Evolutionary conservation across 2,329 filamentous ascomycete genomes (phyloP).

Genomic region (Colletotrichum liaoningense): DNA sequence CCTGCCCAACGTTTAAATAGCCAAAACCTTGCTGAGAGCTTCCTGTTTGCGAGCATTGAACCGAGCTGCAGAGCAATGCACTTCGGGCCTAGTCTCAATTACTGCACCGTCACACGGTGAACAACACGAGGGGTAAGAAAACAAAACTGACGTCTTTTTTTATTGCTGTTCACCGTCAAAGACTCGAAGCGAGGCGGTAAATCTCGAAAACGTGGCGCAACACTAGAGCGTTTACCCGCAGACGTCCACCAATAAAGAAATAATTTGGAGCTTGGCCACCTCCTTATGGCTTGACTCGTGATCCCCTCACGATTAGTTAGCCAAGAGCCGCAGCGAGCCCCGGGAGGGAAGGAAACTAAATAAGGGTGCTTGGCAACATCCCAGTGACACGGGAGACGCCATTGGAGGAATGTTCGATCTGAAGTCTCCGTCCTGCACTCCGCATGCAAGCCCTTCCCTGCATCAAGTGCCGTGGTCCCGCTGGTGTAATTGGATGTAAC

Average conservation of each 20-base stretch:
- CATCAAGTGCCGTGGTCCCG: constrained; percentile 6
- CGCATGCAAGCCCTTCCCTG: constrained; percentile 10
- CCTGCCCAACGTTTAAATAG: neutral
- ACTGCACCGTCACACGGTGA: neutral
- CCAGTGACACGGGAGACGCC: neutral
- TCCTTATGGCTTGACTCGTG: constrained; percentile 4
- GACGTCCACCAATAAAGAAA: constrained; percentile 8
- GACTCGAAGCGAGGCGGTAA: neutral
- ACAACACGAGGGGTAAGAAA: neutral
- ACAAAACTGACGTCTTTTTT: neutral
- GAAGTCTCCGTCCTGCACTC: constrained; percentile 11
- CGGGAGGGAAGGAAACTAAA: neutral
- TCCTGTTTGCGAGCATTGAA: neutral
- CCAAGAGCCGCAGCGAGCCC: constrained; percentile 17
- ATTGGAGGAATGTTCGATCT: constrained; percentile 20
- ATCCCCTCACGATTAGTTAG: neutral
- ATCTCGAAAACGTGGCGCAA: neutral
- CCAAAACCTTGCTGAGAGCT: neutral
- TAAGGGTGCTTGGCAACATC: neutral
- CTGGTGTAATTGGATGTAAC: neutral
- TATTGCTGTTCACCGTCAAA: neutral
- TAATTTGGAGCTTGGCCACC: neutral
- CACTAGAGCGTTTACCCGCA: neutral
- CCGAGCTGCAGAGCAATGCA: neutral
- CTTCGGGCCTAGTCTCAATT: neutral